Conservation (phyloP, 2,329 filamentous ascomycete genomes). For the Fusarium xyrophilum region DNA sequence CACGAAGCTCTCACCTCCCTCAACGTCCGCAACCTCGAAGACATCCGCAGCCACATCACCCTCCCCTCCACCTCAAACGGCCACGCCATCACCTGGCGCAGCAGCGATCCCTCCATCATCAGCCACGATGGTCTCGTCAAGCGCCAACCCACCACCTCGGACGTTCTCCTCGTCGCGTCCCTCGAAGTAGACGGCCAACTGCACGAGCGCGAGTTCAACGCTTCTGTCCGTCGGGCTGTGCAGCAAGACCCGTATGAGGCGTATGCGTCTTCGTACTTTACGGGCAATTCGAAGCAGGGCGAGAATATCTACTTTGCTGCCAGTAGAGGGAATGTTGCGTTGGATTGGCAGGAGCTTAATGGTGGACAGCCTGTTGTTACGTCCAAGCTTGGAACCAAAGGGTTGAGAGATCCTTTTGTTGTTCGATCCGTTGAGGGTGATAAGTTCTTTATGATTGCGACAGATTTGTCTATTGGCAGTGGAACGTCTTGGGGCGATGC, state of each 20-base stretch:
- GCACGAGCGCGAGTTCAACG: conserved; percentile 44
- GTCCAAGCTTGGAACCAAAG: conserved; percentile 56
- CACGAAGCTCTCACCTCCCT: conserved; percentile 26
- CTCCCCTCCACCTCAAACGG: conserved; percentile 45
- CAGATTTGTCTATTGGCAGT: conserved; percentile 60
- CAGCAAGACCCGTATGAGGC: conserved; percentile 49
- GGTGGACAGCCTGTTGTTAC: conserved; percentile 54
- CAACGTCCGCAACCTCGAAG: conserved; percentile 45
- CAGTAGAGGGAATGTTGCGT: conserved; percentile 59
- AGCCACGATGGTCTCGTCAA: conserved; percentile 47
- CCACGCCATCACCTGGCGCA: conserved; percentile 47
- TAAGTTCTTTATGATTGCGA: conserved; percentile 60
- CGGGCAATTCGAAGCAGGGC: conserved; percentile 51
- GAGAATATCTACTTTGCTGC: conserved; percentile 62
- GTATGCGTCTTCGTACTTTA: conserved; percentile 62
- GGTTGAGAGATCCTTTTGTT: conserved; percentile 60
- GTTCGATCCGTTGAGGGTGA: conserved; percentile 58
- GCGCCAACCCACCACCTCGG: conserved; percentile 38
- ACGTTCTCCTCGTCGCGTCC: conserved; percentile 48
- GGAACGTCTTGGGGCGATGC: conserved; percentile 60
- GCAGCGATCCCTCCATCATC: conserved; percentile 45
- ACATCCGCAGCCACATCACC: conserved; percentile 50
- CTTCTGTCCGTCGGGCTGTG: conserved; percentile 46
- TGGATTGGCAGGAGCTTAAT: conserved; percentile 59
- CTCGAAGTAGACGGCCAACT: conserved; percentile 38